Percentiles rank a stretch among this genome's conserved stretches.
These are phyloP conservation scores for Tricholoma sp. DNA, from an alignment of 768 basidiomycete species.

Conservation along the genomic window DNA sequence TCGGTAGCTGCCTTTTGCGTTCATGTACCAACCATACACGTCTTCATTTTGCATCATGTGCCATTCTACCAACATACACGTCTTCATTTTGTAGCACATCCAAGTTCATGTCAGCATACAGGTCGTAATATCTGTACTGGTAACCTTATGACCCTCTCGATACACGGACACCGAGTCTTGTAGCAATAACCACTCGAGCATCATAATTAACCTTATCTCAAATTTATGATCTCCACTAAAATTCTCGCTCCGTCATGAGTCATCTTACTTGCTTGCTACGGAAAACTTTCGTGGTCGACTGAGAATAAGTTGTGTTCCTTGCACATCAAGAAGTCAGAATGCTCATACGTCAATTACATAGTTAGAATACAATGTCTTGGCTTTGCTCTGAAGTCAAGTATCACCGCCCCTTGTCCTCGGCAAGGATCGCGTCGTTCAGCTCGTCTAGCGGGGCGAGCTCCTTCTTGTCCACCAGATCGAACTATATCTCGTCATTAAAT, in stretches of 20 bases:
- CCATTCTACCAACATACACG: slow-evolving; percentile 6
- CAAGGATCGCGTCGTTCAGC: slow-evolving; percentile 84
- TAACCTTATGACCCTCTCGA: slow-evolving; percentile 4
- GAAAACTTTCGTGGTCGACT: no score
- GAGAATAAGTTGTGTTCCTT: neutral
- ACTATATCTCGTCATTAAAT: slow-evolving; percentile 39
- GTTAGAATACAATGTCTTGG: slow-evolving; percentile 6
- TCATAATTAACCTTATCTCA: no score
- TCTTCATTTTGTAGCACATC: slow-evolving; percentile 3
- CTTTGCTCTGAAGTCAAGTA: neutral
- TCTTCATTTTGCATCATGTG: neutral
- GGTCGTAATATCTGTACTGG: slow-evolving; percentile 5
- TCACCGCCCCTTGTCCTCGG: slow-evolving; percentile 38
- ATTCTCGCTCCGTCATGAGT: no score
- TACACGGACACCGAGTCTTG: neutral
- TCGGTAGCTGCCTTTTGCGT: neutral
- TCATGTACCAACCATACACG: slow-evolving; percentile 5
- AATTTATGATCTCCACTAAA: no score
- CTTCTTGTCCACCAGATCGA: slow-evolving; percentile 93
- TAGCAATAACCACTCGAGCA: no score
- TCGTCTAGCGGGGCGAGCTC: slow-evolving; percentile 94
- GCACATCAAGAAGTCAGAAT: neutral
- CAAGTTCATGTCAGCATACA: no score
- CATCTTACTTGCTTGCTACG: no score
- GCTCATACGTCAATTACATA: slow-evolving; percentile 1